Base-by-base conservation (phyloP, 768 basidiomycete species). In the Psilocybe azurescens region DNA sequence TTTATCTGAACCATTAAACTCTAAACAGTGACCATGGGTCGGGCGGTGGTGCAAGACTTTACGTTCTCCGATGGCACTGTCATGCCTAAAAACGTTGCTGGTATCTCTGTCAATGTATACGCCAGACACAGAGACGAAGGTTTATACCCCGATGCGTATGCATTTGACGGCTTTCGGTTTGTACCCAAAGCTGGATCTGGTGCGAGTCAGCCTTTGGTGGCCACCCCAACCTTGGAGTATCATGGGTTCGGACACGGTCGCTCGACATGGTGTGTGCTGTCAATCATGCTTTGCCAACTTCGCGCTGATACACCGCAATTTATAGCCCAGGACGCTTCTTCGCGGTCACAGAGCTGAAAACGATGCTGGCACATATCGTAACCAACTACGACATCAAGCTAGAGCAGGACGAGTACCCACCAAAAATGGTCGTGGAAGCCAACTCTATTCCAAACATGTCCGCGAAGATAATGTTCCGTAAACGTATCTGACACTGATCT, bases 121-220 rank as follows among this genome's bases (percentile, higher is more conserved):
- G 68, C 70, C 3, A 67, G 71, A 20, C 82, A 83, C 49, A 65
- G 66, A 18, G 68, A 73, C 38, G 66, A 65, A 24, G 61, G 54
- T 13, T 58, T 74, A 39, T 81, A 80, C 65, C 29, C 64, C 0
- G 66, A 79, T 53, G 65, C 81, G 0, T 54, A 69, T 5, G 63
- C 58, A 14, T 86, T 85, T 63, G 77, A 83, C 29, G 77, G 77
- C 0, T 78, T 77, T 62, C 75, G 84, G 0, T 82, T 79, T 65
- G 55, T 73, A 11, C 68, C 70, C 58, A 67, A 72, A 56, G 70
- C 53, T 11, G 62, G 56, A 1, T 46, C 44, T 9, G 39, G 38
- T 11, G 67, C 59, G 20, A 69, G 47, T 59, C 69, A 55, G 57
- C 69, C 57, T 63, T 44, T 62, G 13, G 66, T 58, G 29, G 58